Percentiles rank a stretch among this genome's conserved stretches.
Evolutionary conservation across 257 asterid genomes (phyloP).

Genomic region (Thymus mandschuricus): DNA sequence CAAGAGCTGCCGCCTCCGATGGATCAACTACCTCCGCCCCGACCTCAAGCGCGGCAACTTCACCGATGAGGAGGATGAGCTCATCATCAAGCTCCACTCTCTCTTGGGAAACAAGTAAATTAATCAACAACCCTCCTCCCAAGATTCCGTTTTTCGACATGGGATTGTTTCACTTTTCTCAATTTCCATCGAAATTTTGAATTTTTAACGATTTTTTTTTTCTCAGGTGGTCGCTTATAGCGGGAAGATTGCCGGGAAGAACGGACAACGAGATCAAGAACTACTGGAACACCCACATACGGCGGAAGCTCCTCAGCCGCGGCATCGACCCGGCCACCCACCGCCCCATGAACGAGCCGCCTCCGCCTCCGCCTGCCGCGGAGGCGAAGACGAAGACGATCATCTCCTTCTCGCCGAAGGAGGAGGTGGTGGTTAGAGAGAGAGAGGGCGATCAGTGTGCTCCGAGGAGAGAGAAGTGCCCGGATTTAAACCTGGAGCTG

Average conservation of each 20-base stretch:
- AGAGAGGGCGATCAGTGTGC: conserved; percentile 24
- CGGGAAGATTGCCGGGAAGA: conserved; percentile 89
- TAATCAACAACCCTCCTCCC: background rate
- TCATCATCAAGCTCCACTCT: conserved; percentile 90
- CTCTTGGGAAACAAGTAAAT: conserved; percentile 90
- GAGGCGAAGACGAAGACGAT: conserved; percentile 36
- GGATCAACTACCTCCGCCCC: conserved; percentile 94
- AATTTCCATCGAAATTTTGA: background rate
- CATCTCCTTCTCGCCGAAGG: conserved; percentile 53
- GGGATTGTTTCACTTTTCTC: too few relatives aligned
- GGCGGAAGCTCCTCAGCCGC: conserved; percentile 75
- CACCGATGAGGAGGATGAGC: conserved; percentile 87
- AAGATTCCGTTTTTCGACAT: background rate
- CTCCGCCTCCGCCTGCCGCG: conserved; percentile 3
- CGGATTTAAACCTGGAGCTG: conserved; percentile 88
- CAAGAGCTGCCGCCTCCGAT: conserved; percentile 88
- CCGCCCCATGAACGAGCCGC: conserved; percentile 52
- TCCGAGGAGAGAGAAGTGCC: conserved; percentile 49
- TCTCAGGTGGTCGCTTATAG: conserved; percentile 89
- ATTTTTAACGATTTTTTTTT: background rate
- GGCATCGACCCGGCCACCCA: conserved; percentile 92
- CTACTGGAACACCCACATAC: conserved; percentile 91
- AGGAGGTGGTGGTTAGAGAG: conserved; percentile 26
- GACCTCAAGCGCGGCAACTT: conserved; percentile 96
- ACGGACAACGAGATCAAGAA: conserved; percentile 96